Evolutionary conservation across 495 filamentous ascomycete genomes (phyloP).

Genomic region (Lophiostoma macrostomum): DNA sequence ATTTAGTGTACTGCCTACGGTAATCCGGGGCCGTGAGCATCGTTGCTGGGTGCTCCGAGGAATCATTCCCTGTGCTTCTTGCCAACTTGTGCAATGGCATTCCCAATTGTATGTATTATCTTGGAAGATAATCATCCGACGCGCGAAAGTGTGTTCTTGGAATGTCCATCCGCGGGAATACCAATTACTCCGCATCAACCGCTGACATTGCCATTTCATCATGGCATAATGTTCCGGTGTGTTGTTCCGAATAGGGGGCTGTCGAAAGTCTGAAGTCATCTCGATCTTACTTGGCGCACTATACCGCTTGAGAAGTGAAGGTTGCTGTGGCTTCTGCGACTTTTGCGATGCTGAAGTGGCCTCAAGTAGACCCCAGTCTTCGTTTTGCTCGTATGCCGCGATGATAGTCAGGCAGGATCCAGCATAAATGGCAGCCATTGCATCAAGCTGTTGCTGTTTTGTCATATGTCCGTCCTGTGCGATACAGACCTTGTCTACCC

Average conservation of each 20-base stretch:
- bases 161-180: constrained; percentile 37
- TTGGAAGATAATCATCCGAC: constrained; percentile 32
- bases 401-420: constrained; percentile 13
- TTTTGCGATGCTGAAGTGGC: too few species aligned
- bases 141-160: constrained; percentile 35
- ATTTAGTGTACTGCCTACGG: not conserved
- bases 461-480: constrained; percentile 5
- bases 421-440: constrained; percentile 8
- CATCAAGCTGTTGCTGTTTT: constrained; percentile 6
- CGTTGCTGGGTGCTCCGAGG: not conserved
- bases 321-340: not conserved
- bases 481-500: constrained; percentile 19
- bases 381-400: constrained; percentile 9
- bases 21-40: not conserved
- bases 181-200: not conserved
- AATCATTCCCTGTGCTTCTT: constrained; percentile 18
- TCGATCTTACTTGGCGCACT: not conserved
- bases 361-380: not conserved
- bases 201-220: not conserved
- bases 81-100: constrained; percentile 28
- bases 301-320: constrained; percentile 5
- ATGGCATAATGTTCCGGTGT: too few species aligned
- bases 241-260: too few species aligned
- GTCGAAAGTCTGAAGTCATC: too few species aligned
- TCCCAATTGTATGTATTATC: constrained; percentile 31